These are phyloP conservation scores for Pseudopithomyces maydicus DNA, from an alignment of 2,329 filamentous ascomycete species.

Conservation along the genomic window DNA sequence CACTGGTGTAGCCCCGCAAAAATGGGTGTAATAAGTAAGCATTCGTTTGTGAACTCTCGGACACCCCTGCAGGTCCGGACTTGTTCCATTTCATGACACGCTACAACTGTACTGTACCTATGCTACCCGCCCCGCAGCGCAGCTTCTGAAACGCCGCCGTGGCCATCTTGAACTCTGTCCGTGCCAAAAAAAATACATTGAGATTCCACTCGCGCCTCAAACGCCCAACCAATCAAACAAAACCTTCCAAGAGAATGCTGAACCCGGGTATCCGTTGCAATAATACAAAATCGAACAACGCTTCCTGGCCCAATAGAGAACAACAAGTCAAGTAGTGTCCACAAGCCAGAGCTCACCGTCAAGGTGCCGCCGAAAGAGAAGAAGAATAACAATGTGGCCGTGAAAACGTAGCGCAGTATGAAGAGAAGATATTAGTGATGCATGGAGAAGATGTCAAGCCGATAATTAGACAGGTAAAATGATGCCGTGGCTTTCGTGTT, in stretches of 20 bases:
- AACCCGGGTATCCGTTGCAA: constrained; percentile 4
- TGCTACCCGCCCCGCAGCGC: background rate
- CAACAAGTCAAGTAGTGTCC: background rate
- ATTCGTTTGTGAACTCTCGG: constrained; percentile 3
- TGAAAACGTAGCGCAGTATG: background rate
- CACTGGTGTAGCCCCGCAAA: background rate
- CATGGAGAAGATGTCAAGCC: background rate
- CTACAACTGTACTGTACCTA: background rate
- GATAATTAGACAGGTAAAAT: background rate
- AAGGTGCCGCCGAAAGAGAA: background rate
- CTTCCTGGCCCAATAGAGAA: background rate
- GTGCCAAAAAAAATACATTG: background rate
- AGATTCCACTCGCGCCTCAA: background rate
- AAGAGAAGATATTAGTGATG: constrained; percentile 1
- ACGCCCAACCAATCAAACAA: background rate
- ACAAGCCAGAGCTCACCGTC: background rate
- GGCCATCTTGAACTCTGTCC: background rate
- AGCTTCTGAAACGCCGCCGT: constrained; percentile 6
- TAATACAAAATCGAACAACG: constrained; percentile 6
- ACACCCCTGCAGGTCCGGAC: constrained; percentile 6
- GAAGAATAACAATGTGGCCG: background rate
- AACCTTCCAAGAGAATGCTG: constrained; percentile 2
- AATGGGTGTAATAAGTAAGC: background rate
- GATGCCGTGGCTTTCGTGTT: constrained; percentile 17
- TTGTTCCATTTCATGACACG: constrained; percentile 1